These are phyloP conservation scores for Apiospora hydei DNA, from an alignment of 2,329 filamentous ascomycete species.

Conservation along the genomic window DNA sequence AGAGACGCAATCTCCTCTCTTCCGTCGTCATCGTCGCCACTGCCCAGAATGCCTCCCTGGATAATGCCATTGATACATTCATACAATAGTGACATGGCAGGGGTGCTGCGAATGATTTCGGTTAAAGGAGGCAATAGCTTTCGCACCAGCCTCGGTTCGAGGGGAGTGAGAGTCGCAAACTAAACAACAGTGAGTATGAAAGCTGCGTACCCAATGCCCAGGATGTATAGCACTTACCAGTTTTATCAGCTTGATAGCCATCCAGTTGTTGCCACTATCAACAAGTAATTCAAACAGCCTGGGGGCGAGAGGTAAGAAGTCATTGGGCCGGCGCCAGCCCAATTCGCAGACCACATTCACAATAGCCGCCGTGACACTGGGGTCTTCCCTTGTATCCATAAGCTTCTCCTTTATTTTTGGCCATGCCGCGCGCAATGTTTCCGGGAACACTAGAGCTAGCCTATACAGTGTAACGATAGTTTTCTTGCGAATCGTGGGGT, in stretches of 20 bases:
- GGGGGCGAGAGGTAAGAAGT: conserved; percentile 91
- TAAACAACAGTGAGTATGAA: conserved; percentile 47
- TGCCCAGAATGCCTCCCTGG: conserved; percentile 90
- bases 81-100: conserved; percentile 97
- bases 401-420: conserved; percentile 96
- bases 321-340: conserved; percentile 90
- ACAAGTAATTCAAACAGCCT: conserved; percentile 91
- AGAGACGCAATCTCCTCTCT: conserved; percentile 91
- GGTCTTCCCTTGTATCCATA: conserved; percentile 88
- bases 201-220: conserved; percentile 3
- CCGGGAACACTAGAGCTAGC: conserved; percentile 93
- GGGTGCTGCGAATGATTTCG: conserved; percentile 91
- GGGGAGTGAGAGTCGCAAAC: conserved; percentile 93
- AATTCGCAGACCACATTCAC: conserved; percentile 97
- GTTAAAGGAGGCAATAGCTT: conserved; percentile 92
- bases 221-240: conserved; percentile 63
- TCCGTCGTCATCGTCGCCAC: conserved; percentile 78
- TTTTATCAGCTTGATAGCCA: conserved; percentile 99
- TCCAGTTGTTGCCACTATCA: conserved; percentile 96
- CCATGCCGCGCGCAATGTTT: conserved; percentile 91
- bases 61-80: conserved; percentile 99
- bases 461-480: conserved; percentile 94
- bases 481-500: conserved; percentile 90
- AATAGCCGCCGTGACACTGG: conserved; percentile 92
- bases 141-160: conserved; percentile 89